Conservation (phyloP, 2,329 filamentous ascomycete species). For the Penicillium sp. region DNA sequence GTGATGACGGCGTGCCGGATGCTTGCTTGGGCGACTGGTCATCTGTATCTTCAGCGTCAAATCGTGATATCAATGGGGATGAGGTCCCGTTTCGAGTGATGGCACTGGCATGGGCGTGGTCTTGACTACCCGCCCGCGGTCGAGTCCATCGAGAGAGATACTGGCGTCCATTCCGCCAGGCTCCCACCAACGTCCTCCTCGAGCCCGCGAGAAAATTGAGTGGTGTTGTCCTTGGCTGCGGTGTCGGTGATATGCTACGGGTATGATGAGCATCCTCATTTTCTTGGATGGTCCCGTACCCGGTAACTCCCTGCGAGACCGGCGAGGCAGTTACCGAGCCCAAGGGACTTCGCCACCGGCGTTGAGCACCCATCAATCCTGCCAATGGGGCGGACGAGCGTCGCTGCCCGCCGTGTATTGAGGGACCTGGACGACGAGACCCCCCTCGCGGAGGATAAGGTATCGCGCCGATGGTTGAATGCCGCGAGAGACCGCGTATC, state of each 20-base stretch:
- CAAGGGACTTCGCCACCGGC: slow-evolving; percentile 22
- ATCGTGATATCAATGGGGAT: slow-evolving; percentile 23
- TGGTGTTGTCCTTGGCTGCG: slow-evolving; percentile 1
- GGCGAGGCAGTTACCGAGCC: slow-evolving; percentile 39
- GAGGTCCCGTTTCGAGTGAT: slow-evolving; percentile 8
- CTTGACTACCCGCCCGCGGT: slow-evolving; percentile 24
- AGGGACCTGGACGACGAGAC: slow-evolving; percentile 24
- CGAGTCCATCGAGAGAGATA: slow-evolving; percentile 33
- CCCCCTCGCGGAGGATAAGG: slow-evolving; percentile 28
- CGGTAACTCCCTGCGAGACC: slow-evolving; percentile 24
- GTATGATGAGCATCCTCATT: slow-evolving; percentile 13
- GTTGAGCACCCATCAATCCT: slow-evolving; percentile 23
- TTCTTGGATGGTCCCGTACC: slow-evolving; percentile 35
- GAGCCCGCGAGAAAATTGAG: slow-evolving; percentile 32
- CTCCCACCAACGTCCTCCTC: slow-evolving; percentile 31
- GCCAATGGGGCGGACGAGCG: slow-evolving; percentile 34
- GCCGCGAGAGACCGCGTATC: slow-evolving; percentile 26
- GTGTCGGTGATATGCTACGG: slow-evolving; percentile 4
- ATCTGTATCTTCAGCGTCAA: slow-evolving; percentile 5
- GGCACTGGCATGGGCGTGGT: slow-evolving; percentile 4
- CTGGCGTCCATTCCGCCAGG: slow-evolving; percentile 32
- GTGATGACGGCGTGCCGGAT: slow-evolving; percentile 9
- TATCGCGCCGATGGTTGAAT: slow-evolving; percentile 28
- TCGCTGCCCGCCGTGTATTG: slow-evolving; percentile 23
- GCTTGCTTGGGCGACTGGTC: neutral